Evolutionary conservation across 805 yeast species (phyloP).

Genomic region (Danielozyma ontarioensis): DNA sequence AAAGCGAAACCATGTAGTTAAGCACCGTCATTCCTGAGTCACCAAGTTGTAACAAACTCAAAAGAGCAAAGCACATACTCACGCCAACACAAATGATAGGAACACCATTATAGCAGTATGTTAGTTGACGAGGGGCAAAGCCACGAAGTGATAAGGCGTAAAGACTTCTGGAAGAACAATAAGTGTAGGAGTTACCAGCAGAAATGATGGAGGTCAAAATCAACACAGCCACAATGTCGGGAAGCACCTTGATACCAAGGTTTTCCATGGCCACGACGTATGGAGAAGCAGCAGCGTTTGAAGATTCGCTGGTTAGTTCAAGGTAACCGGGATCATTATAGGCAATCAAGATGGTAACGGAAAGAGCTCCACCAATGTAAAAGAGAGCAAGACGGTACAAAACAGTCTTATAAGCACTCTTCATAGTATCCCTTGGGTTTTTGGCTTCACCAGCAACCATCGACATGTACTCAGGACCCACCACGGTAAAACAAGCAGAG

Average conservation of each 20-base stretch:
- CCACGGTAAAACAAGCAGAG: constrained; percentile 35
- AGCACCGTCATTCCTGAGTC: constrained; percentile 13
- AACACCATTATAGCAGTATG: constrained; percentile 45
- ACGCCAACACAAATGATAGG: constrained; percentile 42
- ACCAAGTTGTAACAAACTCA: constrained; percentile 59
- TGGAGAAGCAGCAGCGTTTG: constrained; percentile 72
- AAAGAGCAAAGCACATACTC: constrained; percentile 49
- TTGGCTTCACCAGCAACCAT: constrained; percentile 41
- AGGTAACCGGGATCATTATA: constrained; percentile 48
- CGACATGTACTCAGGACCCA: constrained; percentile 41
- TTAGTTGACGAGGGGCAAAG: constrained; percentile 64
- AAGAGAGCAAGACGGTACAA: constrained; percentile 40
- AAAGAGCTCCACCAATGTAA: constrained; percentile 40
- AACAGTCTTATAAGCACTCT: constrained; percentile 37
- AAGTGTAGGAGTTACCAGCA: constrained; percentile 76
- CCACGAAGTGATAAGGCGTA: constrained; percentile 71
- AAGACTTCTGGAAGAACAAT: constrained; percentile 70
- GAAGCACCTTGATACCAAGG: constrained; percentile 60
- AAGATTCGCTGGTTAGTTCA: constrained; percentile 41
- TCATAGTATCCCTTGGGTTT: constrained; percentile 37
- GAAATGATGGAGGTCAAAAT: constrained; percentile 73
- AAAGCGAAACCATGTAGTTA: constrained; percentile 15
- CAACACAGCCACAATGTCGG: constrained; percentile 73
- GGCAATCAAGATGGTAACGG: constrained; percentile 43
- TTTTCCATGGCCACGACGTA: constrained; percentile 75